phyloP scores from a whole-genome alignment of 805 yeast species.

The Candida suzukii region DNA sequence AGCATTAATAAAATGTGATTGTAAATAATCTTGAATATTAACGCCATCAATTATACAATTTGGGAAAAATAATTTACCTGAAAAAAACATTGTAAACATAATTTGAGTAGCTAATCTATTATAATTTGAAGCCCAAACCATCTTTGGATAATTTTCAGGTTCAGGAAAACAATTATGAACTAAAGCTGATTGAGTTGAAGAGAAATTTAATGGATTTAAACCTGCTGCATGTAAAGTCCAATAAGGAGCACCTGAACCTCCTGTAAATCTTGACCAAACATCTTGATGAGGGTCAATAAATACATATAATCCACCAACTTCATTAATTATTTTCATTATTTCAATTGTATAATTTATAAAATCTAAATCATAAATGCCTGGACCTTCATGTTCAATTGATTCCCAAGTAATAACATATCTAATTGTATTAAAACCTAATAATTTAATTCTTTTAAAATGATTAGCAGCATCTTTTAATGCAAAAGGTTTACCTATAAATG shows the following conservation, averaged over 20 bases:
- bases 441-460: conserved; percentile 65
- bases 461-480: conserved; percentile 62
- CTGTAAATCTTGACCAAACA: conserved; percentile 83
- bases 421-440: conserved; percentile 76
- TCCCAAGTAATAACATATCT: conserved; percentile 86
- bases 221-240: conserved; percentile 94
- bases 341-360: conserved; percentile 65
- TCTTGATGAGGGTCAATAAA: conserved; percentile 90
- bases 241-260: conserved; percentile 91
- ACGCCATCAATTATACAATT: conserved; percentile 60
- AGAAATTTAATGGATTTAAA: conserved; percentile 67
- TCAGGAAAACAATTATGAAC: conserved; percentile 53
- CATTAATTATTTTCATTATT: conserved; percentile 47
- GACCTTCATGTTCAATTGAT: conserved; percentile 84
- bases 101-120: conserved; percentile 64
- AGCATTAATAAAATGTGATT: conserved; percentile 52
- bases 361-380: conserved; percentile 73
- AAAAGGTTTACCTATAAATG: conserved; percentile 82
- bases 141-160: conserved; percentile 55
- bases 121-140: conserved; percentile 93
- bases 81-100: conserved; percentile 83
- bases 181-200: conserved; percentile 70
- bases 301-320: conserved; percentile 69
- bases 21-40: conserved; percentile 75
- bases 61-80: conserved; percentile 74